Evolutionary conservation across 1,139 yeast genomes (phyloP).

Genomic region (Yamadazyma diddensiae): DNA sequence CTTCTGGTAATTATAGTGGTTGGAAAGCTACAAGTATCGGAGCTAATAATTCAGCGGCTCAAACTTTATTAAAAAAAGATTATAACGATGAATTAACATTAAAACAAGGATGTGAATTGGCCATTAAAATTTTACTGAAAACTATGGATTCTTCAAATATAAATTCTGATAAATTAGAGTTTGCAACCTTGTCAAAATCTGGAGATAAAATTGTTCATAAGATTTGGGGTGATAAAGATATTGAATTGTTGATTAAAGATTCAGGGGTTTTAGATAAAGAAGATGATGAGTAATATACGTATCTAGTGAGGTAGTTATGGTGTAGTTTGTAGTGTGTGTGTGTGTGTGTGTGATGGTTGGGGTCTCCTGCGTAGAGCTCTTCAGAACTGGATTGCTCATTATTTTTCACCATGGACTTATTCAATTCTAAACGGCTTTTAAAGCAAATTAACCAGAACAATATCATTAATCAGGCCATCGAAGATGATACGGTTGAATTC

Average conservation of each 20-base stretch:
- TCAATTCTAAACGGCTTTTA: conserved; percentile 15
- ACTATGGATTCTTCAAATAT: conserved; percentile 89
- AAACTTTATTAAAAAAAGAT: conserved; percentile 91
- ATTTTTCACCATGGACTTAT: conserved; percentile 16
- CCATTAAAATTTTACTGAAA: conserved; percentile 87
- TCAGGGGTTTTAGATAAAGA: conserved; percentile 62
- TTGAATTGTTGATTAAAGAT: conserved; percentile 69
- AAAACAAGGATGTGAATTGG: conserved; percentile 81
- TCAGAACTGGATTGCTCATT: too few species aligned
- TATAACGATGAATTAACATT: conserved; percentile 79
- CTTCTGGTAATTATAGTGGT: conserved; percentile 96
- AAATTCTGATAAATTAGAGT: conserved; percentile 84
- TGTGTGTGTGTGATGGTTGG: too few species aligned
- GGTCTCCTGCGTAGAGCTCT: too few species aligned
- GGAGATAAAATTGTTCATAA: conserved; percentile 59
- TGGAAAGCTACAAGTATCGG: conserved; percentile 99
- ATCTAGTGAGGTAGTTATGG: too few species aligned
- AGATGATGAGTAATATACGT: conserved; percentile 18
- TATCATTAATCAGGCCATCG: conserved; percentile 9
- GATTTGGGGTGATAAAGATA: conserved; percentile 77
- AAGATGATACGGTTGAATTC: conserved; percentile 25
- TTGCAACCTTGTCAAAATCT: conserved; percentile 62
- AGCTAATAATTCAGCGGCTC: conserved; percentile 94
- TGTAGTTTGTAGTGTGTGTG: too few species aligned
- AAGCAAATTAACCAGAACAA: conserved; percentile 13